Percentiles rank a stretch among this genome's conserved stretches.
Conservation (phyloP, 257 asterid genomes). For the Gynochthodes officinalis region DNA sequence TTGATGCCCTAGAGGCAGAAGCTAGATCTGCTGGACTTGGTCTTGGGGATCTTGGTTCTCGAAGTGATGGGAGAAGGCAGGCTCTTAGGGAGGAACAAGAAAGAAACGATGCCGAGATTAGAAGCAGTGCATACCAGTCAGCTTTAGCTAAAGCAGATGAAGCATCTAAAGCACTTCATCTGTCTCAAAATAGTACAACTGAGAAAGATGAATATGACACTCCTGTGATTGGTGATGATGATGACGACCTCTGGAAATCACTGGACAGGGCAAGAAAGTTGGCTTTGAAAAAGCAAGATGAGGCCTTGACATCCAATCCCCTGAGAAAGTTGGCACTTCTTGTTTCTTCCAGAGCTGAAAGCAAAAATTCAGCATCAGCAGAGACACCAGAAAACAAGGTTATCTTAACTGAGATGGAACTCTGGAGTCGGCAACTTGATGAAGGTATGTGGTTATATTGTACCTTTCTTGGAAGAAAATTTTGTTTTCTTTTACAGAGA, state of each 20-base stretch:
- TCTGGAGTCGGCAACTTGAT: conserved; percentile 92
- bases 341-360: conserved; percentile 44
- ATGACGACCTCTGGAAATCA: conserved; percentile 84
- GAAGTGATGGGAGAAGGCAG: conserved; percentile 62
- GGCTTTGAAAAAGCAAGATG: conserved; percentile 63
- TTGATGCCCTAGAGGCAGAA: conserved; percentile 91
- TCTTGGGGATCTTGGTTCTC: conserved; percentile 79
- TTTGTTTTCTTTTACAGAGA: neutral
- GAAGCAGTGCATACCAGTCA: conserved; percentile 68
- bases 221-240: conserved; percentile 77
- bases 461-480: neutral
- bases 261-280: conserved; percentile 84
- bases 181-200: conserved; percentile 28
- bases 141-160: conserved; percentile 86
- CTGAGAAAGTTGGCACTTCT: conserved; percentile 48
- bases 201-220: conserved; percentile 59
- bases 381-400: conserved; percentile 76
- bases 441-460: conserved; percentile 48
- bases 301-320: conserved; percentile 45
- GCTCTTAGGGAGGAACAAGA: conserved; percentile 76
- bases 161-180: conserved; percentile 88
- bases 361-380: conserved; percentile 41
- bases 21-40: conserved; percentile 92
- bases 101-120: conserved; percentile 66
- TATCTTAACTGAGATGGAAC: conserved; percentile 96